Percentiles rank a stretch among this genome's conserved stretches.
phyloP scores from a whole-genome alignment of 352 stramenopile genomes.

The Saprolegnia parasitica region DNA sequence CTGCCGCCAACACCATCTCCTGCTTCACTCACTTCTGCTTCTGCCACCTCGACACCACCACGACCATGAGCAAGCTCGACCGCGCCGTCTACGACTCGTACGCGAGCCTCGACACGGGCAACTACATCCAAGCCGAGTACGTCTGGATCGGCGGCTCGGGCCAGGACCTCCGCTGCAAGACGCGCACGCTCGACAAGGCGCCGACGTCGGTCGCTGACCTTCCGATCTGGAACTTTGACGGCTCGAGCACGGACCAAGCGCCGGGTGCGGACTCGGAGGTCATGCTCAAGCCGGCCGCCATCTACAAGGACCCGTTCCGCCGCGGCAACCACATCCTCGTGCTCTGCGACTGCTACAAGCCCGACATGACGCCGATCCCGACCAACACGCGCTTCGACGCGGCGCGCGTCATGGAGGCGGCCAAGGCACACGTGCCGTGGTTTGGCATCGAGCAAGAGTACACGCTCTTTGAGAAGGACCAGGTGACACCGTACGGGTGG shows the following conservation, averaged over 20 bases:
- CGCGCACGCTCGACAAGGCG: conserved; percentile 80
- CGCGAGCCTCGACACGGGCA: conserved; percentile 45
- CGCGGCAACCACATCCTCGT: conserved; percentile 85
- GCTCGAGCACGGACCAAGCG: conserved; percentile 94
- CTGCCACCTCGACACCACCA: not conserved
- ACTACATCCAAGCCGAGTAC: conserved; percentile 86
- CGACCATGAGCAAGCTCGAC: conserved; percentile 71
- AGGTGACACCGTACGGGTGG: conserved; percentile 88
- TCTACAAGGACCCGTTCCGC: conserved; percentile 94
- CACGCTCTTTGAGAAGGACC: conserved; percentile 88
- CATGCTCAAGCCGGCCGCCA: conserved; percentile 86
- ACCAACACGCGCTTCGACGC: conserved; percentile 89
- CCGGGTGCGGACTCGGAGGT: conserved; percentile 96
- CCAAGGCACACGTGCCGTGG: conserved; percentile 68
- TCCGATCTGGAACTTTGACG: conserved; percentile 97
- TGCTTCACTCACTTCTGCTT: conserved; percentile 23
- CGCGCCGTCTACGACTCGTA: conserved; percentile 72
- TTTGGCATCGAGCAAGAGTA: conserved; percentile 98
- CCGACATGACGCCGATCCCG: conserved; percentile 85
- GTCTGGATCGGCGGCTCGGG: conserved; percentile 93
- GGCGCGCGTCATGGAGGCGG: conserved; percentile 63
- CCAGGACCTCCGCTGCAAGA: conserved; percentile 92
- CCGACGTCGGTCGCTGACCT: conserved; percentile 72
- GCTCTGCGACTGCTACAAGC: conserved; percentile 96
- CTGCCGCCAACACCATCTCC: too few species aligned